phyloP scores from a whole-genome alignment of 2,329 filamentous ascomycete genomes.

The Dothideomycetes sp. region DNA sequence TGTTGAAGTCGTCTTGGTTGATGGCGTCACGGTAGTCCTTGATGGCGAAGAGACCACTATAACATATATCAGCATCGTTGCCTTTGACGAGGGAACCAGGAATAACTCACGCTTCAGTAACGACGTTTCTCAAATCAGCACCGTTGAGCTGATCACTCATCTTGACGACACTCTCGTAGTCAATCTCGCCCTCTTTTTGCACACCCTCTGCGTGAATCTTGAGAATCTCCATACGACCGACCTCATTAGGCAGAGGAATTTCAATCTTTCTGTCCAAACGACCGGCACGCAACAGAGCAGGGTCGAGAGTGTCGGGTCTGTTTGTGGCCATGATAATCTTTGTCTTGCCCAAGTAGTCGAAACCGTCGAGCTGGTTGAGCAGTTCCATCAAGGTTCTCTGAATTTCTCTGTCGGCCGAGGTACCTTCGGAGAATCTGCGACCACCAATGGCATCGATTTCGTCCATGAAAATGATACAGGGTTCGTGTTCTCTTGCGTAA shows the following conservation, averaged over 20 bases:
- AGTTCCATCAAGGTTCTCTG: slow-evolving; percentile 98
- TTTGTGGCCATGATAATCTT: slow-evolving; percentile 99
- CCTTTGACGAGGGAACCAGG: neutral
- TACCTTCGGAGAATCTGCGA: slow-evolving; percentile 91
- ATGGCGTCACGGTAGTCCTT: slow-evolving; percentile 95
- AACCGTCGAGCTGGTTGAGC: slow-evolving; percentile 95
- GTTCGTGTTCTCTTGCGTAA: slow-evolving; percentile 98
- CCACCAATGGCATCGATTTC: slow-evolving; percentile 99
- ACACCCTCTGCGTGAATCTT: slow-evolving; percentile 93
- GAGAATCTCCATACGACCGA: slow-evolving; percentile 88
- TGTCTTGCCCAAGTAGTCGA: slow-evolving; percentile 98
- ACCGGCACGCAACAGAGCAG: slow-evolving; percentile 81
- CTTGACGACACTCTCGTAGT: slow-evolving; percentile 98
- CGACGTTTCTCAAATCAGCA: slow-evolving; percentile 92
- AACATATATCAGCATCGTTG: slow-evolving; percentile 21
- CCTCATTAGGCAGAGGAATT: slow-evolving; percentile 93
- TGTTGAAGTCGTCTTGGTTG: slow-evolving; percentile 99
- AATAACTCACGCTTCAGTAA: slow-evolving; percentile 84
- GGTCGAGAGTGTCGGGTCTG: slow-evolving; percentile 90
- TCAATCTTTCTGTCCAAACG: slow-evolving; percentile 96
- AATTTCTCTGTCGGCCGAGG: slow-evolving; percentile 94
- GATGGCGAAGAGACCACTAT: slow-evolving; percentile 87
- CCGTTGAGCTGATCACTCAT: slow-evolving; percentile 99
- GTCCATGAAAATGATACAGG: slow-evolving; percentile 99
- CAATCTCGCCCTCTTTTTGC: slow-evolving; percentile 84